Evolutionary conservation across 2,329 filamentous ascomycete species (phyloP), one percentile per base, ranked within the genome.

Genomic region (Triangularia verruculosa): DNA sequence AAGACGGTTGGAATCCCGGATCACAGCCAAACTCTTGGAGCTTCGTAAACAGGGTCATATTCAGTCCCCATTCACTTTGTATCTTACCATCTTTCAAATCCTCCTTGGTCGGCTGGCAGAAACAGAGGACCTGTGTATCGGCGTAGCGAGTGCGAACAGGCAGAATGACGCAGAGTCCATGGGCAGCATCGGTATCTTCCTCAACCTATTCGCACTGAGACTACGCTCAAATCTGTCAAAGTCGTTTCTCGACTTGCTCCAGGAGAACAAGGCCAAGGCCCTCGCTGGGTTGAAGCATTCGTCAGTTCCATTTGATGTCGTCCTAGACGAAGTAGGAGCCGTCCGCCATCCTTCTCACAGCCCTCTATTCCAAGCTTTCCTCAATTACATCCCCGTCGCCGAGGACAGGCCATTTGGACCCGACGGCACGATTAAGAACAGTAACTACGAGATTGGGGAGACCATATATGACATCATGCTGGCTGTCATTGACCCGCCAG

Each of bases 311-410:
- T 82, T 84, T 59, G 78, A 84, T 52, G 72, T 79, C 0, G 66
- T 86, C 0, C 72, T 86, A 0, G 70, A 78, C 0, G 72, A 81
- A 30, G 71, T 85, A 1, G 70, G 74, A 2, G 74, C 80, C 0
- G 66, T 74, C 0, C 72, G 81, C 2, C 78, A 79, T 0, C 62
- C 76, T 0, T 65, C 72, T 0, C 67, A 78, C 57, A 78, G 66
- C 32, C 83, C 83, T 0, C 34, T 86, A 0, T 85, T 84, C 72
- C 83, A 86, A 67, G 75, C 72, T 0, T 72, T 75, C 53, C 24
- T 77, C 53, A 69, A 77, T 63, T 77, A 77, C 57, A 70, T 68
- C 9, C 65, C 68, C 17, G 62, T 65, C 17, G 61, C 65, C 6
- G 69, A 73, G 56, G 67, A 67, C 55, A 63, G 61, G 27, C 30